Evolutionary conservation across 2,329 filamentous ascomycete species (phyloP), one percentile per base, ranked within the genome.

Genomic region (Fusarium cyanostomum): DNA sequence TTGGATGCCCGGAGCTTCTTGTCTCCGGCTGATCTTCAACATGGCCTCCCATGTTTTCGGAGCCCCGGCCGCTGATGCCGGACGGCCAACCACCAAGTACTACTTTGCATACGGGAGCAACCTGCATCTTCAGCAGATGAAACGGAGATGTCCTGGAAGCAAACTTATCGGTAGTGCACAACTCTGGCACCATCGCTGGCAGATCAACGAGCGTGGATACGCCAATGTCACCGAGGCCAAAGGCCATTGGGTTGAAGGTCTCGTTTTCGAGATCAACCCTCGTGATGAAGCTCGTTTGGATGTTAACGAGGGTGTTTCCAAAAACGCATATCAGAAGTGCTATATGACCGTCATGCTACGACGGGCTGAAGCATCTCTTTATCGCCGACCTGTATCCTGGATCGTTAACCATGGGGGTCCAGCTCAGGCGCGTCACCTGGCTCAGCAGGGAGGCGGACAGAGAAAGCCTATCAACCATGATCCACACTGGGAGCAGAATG

Each of bases 41-140:
- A 73, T 72, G 69, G 64, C 64, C 42, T 59, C 65, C 27, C 62
- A 67, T 41, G 52, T 59, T 27, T 38, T 49, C 57, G 59, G 58
- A 41, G 42, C 56, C 41, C 56, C 61, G 35, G 51, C 57, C 42
- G 49, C 52, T 49, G 67, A 63, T 45, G 48, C 63, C 52, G 44
- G 51, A 28, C 66, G 64, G 56, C 62, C 67, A 56, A 64, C 68
- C 61, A 73, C 74, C 54, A 71, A 68, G 46, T 74, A 73, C 45
- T 82, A 82, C 68, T 82, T 82, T 60, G 80, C 79, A 31, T 82
- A 81, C 52, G 80, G 79, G 42, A 81, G 78, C 67, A 82, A 82
- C 64, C 73, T 82, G 39, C 77, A 75, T 62, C 70, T 79, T 52
- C 71, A 73, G 50, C 79, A 82, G 71, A 82, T 82, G 80, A 75